Base-by-base conservation (phyloP, 495 filamentous ascomycete species). In the Penicillium ucsense region DNA sequence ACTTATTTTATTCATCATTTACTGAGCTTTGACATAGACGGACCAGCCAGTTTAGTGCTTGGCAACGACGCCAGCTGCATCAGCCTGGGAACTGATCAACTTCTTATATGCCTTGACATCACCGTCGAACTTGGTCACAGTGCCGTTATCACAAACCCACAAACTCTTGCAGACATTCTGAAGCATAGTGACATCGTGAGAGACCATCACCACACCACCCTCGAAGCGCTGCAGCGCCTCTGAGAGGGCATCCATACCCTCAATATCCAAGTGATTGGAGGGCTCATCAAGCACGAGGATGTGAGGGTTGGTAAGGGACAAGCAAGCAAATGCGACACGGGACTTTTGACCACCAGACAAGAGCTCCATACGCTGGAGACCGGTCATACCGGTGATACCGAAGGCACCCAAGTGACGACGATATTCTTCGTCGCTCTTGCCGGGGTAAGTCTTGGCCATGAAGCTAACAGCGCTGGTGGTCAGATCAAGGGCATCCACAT, bases 281-380 rank as follows among this genome's bases (percentile, higher is more conserved):
- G 92, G 92, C 62, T 99, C 92, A 76, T 99, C 92, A 38, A 99
- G 86, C 43, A 99, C 94, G 28, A 99, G 73, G 52, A 99, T 96
- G 62, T 99, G 92, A 10, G 92, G 92, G 65, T 96, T 94, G 27
- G 80, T 85, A 44, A 99, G 68, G 3, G 88, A 90, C 43, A 99
- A 70, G 59, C 90, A 95, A 28, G 92, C 89, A 64, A 99, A 99
- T 27, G 92, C 94, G 1, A 99, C 92, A 68, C 92, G 84, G 29
- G 89, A 95, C 68, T 99, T 99, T 67, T 99, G 92, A 70, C 92
- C 92, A 74, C 92, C 92, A 6, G 92, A 99, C 9, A 99, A 66
- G 42, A 96, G 62, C 34, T 75, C 89, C 89, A 99, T 95, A 62
- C 92, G 92, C 61, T 99, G 94, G 11, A 99, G 76, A 53, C 91